Base-by-base conservation (phyloP, 306 rosid species). In the Begonia masoniana region DNA sequence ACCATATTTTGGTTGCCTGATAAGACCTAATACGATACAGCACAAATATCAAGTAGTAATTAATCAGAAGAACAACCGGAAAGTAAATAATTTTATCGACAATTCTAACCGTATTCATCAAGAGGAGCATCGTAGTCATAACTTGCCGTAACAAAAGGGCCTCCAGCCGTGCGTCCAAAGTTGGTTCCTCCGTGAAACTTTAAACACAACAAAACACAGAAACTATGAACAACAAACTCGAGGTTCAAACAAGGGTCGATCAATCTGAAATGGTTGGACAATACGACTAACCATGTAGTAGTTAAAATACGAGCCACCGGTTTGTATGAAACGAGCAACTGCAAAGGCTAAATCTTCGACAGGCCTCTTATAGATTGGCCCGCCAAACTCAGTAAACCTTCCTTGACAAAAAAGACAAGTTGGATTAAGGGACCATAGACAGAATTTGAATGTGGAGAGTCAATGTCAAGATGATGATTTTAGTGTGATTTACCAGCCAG, bases 361-460 rank as follows among this genome's bases (percentile, higher is more conserved):
- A 12, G 99, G 99, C 57, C 99, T 60, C 57, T 79, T 79, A 54
- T 69, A 68, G 65, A 71, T 41, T 35, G 99, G 60, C 53, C 87
- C 86, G 13, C 99, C 99, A 74, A 86, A 91, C 68, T 86, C 96
- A 16, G 99, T 75, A 58, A 76, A 86, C 99, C 99, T 91, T 62
- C 17, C 17, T 43, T 53, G 10, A 62, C 14, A 8, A 41, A 14
- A 43, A 60, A 41, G 13, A 53, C 56, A 23, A 49, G 58, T 15
- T 36, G 16, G 50, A 54, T 63, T 9, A 42, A 12, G 41, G 69
- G 39, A 9, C 57, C 63, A 12, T 54, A 61, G 65, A 51, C 58
- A 67, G 26, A 13, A 26, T 43, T 43, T 50, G 42, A 51, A 58
- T 57, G 35, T 50, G 63, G 13, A 55, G 19, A 17, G 19, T 17